These are phyloP conservation scores for Funneliformis caledonium DNA, from an alignment of 371 early-diverging fungal species.

Conservation along the genomic window DNA sequence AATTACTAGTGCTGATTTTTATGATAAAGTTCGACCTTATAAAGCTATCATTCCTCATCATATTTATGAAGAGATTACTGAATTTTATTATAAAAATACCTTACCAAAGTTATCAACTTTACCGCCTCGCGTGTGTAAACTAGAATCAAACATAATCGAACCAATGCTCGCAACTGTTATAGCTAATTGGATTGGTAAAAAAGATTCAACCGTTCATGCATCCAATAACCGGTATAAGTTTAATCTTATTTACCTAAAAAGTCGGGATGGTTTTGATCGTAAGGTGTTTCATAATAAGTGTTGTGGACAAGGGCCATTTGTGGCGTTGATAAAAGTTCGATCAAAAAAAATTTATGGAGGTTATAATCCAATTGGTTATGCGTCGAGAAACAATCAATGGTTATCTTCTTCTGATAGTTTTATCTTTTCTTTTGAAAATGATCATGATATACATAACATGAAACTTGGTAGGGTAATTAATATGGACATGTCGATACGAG, in stretches of 20 bases:
- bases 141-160: not conserved
- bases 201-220: not conserved
- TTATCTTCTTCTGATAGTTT: not conserved
- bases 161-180: not conserved
- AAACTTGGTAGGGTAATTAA: not conserved
- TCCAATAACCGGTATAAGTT: not conserved
- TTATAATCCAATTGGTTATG: constrained; percentile 8
- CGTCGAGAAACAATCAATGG: not conserved
- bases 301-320: not conserved
- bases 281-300: not conserved
- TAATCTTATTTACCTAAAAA: constrained; percentile 5
- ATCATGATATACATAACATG: not conserved
- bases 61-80: constrained; percentile 29
- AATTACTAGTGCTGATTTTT: not conserved
- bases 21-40: constrained; percentile 16
- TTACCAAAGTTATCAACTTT: not conserved
- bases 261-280: not conserved
- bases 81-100: too few species aligned
- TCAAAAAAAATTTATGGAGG: constrained; percentile 18
- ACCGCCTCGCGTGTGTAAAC: not conserved
- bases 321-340: not conserved
- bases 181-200: not conserved
- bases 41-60: not conserved
- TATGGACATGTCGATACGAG: too few species aligned
- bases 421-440: constrained; percentile 9